Percentiles rank a stretch among this genome's conserved stretches.
Evolutionary conservation across 257 asterid species (phyloP).

Genomic region (Buddleja alternifolia): DNA sequence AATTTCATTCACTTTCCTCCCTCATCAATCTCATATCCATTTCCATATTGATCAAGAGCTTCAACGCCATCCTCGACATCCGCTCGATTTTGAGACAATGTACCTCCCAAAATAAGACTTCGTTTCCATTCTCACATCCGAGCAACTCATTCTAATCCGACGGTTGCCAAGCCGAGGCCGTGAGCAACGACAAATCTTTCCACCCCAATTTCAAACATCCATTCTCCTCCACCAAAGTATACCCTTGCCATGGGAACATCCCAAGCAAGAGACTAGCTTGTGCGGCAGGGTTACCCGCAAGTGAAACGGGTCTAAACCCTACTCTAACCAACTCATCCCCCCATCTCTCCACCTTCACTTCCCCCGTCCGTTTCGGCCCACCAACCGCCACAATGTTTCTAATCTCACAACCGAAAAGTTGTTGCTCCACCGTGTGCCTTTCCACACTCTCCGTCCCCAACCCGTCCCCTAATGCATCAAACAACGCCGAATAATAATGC

Average conservation of each 20-base stretch:
- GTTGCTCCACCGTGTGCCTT: conserved; percentile 93
- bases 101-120: background rate
- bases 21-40: no score
- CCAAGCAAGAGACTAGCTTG: conserved; percentile 82
- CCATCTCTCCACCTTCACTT: conserved; percentile 79
- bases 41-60: background rate
- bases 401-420: conserved; percentile 75
- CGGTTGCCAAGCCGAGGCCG: conserved; percentile 95
- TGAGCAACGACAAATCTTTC: conserved; percentile 85
- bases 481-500: conserved; percentile 84
- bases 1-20: background rate
- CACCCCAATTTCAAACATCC: conserved; percentile 88
- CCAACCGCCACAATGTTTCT: conserved; percentile 87
- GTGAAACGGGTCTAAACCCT: conserved; percentile 73
- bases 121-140: background rate
- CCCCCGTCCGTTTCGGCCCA: conserved; percentile 85
- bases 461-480: conserved; percentile 88
- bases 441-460: conserved; percentile 68
- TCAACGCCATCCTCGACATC: background rate
- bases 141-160: conserved; percentile 36
- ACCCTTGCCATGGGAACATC: conserved; percentile 93
- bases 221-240: conserved; percentile 83
- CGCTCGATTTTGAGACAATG: background rate
- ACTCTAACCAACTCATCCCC: conserved; percentile 60
- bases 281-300: conserved; percentile 80